These are phyloP conservation scores for Bipolaris victoriae DNA, from an alignment of 2,329 filamentous ascomycete genomes.

Conservation along the genomic window DNA sequence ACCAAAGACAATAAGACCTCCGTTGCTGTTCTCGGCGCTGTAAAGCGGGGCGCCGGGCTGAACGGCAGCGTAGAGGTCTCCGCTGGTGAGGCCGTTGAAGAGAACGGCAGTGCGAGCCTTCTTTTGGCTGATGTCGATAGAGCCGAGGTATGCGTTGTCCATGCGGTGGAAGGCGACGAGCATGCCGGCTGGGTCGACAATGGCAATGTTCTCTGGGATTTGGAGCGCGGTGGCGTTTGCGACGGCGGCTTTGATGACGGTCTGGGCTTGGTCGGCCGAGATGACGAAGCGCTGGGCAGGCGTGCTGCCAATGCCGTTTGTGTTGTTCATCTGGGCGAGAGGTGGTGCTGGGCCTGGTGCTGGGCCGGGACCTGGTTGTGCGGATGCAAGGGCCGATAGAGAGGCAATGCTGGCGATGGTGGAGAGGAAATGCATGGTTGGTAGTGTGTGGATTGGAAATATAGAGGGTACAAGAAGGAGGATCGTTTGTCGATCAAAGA, in stretches of 20 bases:
- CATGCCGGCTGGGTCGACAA: slow-evolving; percentile 37
- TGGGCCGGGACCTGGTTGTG: too few relatives aligned
- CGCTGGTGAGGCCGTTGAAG: slow-evolving; percentile 34
- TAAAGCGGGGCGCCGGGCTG: slow-evolving; percentile 31
- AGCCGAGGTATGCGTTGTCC: slow-evolving; percentile 39
- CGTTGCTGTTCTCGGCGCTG: slow-evolving; percentile 37
- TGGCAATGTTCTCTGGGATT: slow-evolving; percentile 38
- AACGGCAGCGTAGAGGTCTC: slow-evolving; percentile 16
- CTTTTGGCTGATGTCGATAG: slow-evolving; percentile 38
- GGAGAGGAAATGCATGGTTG: slow-evolving; percentile 6
- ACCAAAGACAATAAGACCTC: slow-evolving; percentile 37
- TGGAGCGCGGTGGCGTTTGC: slow-evolving; percentile 32
- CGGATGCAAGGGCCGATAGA: slow-evolving; percentile 10
- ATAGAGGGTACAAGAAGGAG: neutral
- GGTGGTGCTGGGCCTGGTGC: neutral
- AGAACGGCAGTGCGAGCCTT: slow-evolving; percentile 39
- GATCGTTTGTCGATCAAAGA: neutral
- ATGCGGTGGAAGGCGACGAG: slow-evolving; percentile 38
- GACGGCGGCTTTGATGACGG: slow-evolving; percentile 28
- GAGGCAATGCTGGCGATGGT: slow-evolving; percentile 14
- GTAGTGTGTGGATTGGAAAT: neutral
- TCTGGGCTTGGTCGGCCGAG: slow-evolving; percentile 32
- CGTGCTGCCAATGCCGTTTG: slow-evolving; percentile 32
- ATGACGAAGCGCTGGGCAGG: slow-evolving; percentile 27
- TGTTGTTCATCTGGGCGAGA: slow-evolving; percentile 26